phyloP scores from a whole-genome alignment of 768 basidiomycete genomes.

The Xerocomus brunneocitrinus region DNA sequence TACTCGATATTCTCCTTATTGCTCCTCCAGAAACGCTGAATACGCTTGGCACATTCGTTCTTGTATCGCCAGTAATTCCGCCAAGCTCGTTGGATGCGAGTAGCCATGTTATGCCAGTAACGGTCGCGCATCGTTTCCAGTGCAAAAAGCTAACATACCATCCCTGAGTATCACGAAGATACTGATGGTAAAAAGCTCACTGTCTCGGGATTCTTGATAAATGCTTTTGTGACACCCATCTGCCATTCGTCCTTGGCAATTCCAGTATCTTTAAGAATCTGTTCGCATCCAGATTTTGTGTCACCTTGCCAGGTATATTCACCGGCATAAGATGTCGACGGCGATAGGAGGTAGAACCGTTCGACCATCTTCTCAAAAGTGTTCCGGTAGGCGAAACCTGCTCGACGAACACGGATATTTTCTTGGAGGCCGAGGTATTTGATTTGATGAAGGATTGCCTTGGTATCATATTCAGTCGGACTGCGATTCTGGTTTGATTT shows the following conservation, averaged over 20 bases:
- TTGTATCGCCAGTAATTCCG: slow-evolving; percentile 94
- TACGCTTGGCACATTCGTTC: slow-evolving; percentile 90
- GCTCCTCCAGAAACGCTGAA: slow-evolving; percentile 98
- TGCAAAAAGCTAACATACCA: slow-evolving; percentile 75
- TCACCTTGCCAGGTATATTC: slow-evolving; percentile 98
- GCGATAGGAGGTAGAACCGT: slow-evolving; percentile 93
- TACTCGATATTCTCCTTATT: slow-evolving; percentile 93
- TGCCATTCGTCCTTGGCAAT: slow-evolving; percentile 99
- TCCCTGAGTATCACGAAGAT: neutral
- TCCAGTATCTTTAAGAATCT: slow-evolving; percentile 91
- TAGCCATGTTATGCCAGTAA: slow-evolving; percentile 99
- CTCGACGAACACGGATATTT: slow-evolving; percentile 95
- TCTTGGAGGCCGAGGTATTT: slow-evolving; percentile 98
- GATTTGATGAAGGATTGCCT: slow-evolving; percentile 97
- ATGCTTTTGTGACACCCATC: slow-evolving; percentile 97
- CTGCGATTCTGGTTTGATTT: slow-evolving; percentile 98
- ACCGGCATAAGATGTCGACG: slow-evolving; percentile 94
- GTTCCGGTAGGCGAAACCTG: slow-evolving; percentile 97
- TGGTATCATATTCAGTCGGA: slow-evolving; percentile 84
- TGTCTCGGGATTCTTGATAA: slow-evolving; percentile 99
- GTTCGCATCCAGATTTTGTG: slow-evolving; percentile 84
- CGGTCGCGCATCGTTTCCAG: slow-evolving; percentile 98
- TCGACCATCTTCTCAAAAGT: slow-evolving; percentile 99
- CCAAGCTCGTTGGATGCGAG: slow-evolving; percentile 92
- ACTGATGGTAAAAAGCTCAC: slow-evolving; percentile 39